These are phyloP conservation scores for Candida dubliniensis DNA, from an alignment of 1,139 yeast species.

Conservation along the genomic window DNA sequence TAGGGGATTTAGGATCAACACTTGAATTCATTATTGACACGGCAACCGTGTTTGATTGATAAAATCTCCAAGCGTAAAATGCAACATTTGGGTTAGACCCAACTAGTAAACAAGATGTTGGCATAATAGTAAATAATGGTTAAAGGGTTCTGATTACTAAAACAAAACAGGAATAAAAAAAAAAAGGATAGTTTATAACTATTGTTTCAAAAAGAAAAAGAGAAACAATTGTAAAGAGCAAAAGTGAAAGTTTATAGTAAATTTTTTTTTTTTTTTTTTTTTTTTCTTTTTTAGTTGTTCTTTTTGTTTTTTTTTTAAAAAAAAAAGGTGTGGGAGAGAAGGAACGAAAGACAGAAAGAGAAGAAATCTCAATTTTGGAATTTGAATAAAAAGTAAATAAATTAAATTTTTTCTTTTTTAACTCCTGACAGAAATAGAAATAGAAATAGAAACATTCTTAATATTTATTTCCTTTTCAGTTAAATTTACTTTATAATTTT, in stretches of 20 bases:
- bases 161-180: background rate
- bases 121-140: background rate
- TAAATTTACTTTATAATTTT: too few species aligned
- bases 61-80: conserved; percentile 52
- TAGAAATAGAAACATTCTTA: too few species aligned
- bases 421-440: too few species aligned
- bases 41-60: conserved; percentile 34
- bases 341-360: background rate
- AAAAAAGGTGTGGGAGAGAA: background rate
- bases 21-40: conserved; percentile 34
- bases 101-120: conserved; percentile 21
- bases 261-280: conserved; percentile 1
- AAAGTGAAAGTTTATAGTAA: background rate
- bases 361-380: background rate
- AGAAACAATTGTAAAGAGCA: background rate
- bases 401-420: too few species aligned
- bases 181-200: background rate
- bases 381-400: too few species aligned
- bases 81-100: conserved; percentile 51
- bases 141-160: background rate
- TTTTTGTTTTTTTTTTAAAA: background rate
- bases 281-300: background rate
- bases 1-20: conserved; percentile 16
- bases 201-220: background rate
- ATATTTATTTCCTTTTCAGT: too few species aligned